phyloP scores from a whole-genome alignment of 2,329 filamentous ascomycete species.

The Aspergillus hiratsukae region DNA sequence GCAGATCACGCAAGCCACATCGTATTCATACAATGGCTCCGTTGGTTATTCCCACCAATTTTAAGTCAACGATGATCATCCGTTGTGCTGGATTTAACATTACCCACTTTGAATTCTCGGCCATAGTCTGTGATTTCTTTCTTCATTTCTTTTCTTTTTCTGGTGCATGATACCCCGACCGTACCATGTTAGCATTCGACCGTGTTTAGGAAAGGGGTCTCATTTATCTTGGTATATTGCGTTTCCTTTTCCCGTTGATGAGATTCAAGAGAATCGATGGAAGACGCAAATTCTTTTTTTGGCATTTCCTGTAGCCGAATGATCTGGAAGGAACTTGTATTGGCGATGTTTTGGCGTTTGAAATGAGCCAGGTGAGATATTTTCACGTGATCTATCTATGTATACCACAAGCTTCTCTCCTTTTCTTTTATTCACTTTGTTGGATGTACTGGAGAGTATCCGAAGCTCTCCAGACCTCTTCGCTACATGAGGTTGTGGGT shows the following conservation, averaged over 20 bases:
- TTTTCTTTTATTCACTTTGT: no score
- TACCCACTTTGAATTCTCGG: not conserved
- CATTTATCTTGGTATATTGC: not conserved
- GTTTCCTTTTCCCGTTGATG: not conserved
- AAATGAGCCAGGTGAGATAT: no score
- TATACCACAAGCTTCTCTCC: not conserved
- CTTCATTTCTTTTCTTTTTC: conserved; percentile 5
- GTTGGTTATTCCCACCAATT: not conserved
- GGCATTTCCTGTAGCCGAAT: not conserved
- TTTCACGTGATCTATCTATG: not conserved
- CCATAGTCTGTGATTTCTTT: not conserved
- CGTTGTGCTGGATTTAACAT: not conserved
- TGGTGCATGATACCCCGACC: not conserved
- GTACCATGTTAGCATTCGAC: not conserved
- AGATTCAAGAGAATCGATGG: not conserved
- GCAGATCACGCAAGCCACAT: conserved; percentile 10
- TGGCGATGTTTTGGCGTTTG: no score
- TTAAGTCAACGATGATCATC: conserved; percentile 5
- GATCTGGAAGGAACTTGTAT: not conserved
- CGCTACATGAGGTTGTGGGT: not conserved
- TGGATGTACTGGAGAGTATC: not conserved
- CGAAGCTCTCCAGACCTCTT: not conserved
- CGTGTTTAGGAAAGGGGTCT: not conserved
- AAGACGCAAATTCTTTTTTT: not conserved
- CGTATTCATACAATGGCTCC: conserved; percentile 3